Evolutionary conservation across 768 basidiomycete species (phyloP), one percentile per base, ranked within the genome.

Genomic region (Nevesoporus exiguus): DNA sequence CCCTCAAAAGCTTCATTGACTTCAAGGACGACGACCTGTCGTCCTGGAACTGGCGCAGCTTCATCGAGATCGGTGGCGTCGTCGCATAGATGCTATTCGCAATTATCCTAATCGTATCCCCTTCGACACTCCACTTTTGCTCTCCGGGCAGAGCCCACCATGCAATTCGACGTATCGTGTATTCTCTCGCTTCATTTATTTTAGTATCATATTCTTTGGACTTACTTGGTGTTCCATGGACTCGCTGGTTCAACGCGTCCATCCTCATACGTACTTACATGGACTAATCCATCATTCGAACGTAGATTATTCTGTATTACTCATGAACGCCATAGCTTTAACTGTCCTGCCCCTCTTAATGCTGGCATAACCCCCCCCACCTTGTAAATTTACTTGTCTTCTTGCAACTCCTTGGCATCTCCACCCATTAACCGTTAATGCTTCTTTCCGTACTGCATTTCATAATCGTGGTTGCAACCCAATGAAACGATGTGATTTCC

Each of bases 1-100:
- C 80, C 0, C 71, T 85, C 43, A 77, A 76, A 56, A 84, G 83
- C 59, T 86, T 86, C 68, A 85, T 86, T 51, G 84, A 86, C 62
- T 70, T 86, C 47, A 76, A 75, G 52, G 80, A 81, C 33, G 77
- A 79, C 24, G 71, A 76, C 27, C 55, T 62, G n/a, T 65, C 73
- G 22, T 69, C 72, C 5, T 80, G 81, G 72, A 75, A 75, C 49
- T 86, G 83, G 84, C 73, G 82, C 58, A 83, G 82, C 68, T 81
- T 86, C 64, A 80, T 86, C 61, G 80, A 86, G 65, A 77, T 86
- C 15, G 72, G 76, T 14, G 72, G 68, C 15, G 61, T 70, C 15
- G 61, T 70, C 34, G 14, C 63, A 52, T 67, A 50, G 44, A 30
- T 36, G 11, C 14, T 2, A 3, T 13, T 22, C 21, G 22, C 40